Evolutionary conservation across 1,139 yeast species (phyloP), one percentile per base, ranked within the genome.

Genomic region (Diutina siamensis): DNA sequence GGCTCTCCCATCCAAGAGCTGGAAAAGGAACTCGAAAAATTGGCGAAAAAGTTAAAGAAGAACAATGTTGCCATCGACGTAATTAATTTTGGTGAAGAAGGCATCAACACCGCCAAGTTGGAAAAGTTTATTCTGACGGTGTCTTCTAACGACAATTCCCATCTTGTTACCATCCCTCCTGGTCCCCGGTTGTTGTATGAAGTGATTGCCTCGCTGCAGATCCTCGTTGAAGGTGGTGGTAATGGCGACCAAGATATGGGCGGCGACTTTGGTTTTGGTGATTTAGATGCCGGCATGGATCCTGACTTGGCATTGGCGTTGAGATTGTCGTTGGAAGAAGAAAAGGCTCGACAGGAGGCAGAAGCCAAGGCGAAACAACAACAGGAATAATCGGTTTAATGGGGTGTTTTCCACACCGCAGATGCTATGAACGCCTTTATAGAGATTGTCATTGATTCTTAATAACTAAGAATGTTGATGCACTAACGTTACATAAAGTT

Each of bases 221-320:
- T 87, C 47, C 71, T 84, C 52, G 68, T 74, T 45, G 86, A 80
- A 50, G 83, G 71, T 44, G 70, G 69, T 10, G 72, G 68, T 13
- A 66, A 66, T 38, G 75, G 68, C 31, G 71, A 63, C 28, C 42
- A 38, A 15, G 42, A 38, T 9, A 56, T 55, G 49, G 73, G 70
- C 35, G 73, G 64, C 47, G 72, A 65, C 21, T 72, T 67, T 52
- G 78, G 72, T 20, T 71, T 66, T 47, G 78, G 73, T 44, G 68
- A 67, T 32, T 76, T 82, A 35, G 97, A 92, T 63, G 94, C 96
- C 27, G 80, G 82, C 53, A 85, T 86, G 79, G 99, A 92, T 57
- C 98, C 98, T 22, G 98, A 94, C 63, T 77, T 92, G 58, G 98
- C 97, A 1, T 74, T 92, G 70, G 98, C 97, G 0, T 76, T 92